These are phyloP conservation scores for Vigna reflexopilosa DNA, from an alignment of 306 rosid genomes.

Conservation along the genomic window DNA sequence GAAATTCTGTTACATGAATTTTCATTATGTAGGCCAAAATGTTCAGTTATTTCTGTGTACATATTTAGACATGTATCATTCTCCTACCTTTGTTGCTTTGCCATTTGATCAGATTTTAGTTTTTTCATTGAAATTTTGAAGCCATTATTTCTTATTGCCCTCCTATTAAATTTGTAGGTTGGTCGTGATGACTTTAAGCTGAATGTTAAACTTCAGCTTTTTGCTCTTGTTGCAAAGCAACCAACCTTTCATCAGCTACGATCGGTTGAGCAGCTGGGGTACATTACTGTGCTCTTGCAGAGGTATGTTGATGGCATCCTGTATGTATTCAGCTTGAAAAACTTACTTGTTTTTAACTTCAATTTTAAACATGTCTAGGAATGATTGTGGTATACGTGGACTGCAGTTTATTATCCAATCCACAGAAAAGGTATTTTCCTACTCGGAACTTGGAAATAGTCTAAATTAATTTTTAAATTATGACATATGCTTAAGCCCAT, in stretches of 20 bases:
- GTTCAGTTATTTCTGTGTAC: constrained; percentile 13
- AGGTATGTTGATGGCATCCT: constrained; percentile 58
- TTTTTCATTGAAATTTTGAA: constrained; percentile 18
- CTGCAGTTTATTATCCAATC: constrained; percentile 87
- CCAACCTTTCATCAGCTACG: constrained; percentile 97
- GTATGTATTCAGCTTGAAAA: constrained; percentile 19
- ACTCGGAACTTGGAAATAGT: constrained; percentile 9
- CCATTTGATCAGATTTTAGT: constrained; percentile 34
- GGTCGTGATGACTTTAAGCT: constrained; percentile 80
- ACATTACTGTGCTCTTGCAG: constrained; percentile 72
- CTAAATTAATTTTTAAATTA: not conserved
- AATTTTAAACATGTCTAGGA: constrained; percentile 59
- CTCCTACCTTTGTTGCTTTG: not conserved
- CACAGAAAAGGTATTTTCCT: constrained; percentile 70
- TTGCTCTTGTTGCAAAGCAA: constrained; percentile 83
- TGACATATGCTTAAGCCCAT: constrained; percentile 34
- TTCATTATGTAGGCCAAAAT: not conserved
- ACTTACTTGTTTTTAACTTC: constrained; percentile 25
- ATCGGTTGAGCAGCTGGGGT: constrained; percentile 96
- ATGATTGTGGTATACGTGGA: constrained; percentile 83
- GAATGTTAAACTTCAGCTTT: constrained; percentile 95
- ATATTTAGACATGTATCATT: constrained; percentile 17
- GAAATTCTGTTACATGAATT: constrained; percentile 4
- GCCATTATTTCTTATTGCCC: constrained; percentile 27
- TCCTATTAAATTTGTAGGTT: constrained; percentile 60